Percentiles rank a stretch among this genome's conserved stretches.
Conservation (phyloP, 202 grass and related monocot genomes). For the Hordeum pubiflorum region DNA sequence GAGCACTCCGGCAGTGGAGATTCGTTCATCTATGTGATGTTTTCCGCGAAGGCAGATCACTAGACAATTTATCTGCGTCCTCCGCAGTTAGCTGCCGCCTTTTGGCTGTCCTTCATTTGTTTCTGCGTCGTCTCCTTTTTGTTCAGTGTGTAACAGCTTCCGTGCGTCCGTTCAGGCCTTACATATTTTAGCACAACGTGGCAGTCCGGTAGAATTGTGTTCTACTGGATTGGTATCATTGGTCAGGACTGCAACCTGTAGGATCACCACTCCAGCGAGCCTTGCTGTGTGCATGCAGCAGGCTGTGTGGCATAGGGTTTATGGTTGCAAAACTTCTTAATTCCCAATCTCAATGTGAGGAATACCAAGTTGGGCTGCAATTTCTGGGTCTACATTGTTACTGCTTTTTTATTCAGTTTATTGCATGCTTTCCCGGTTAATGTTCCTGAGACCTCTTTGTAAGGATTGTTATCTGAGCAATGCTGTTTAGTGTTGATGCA, state of each 20-base stretch:
- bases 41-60: background rate
- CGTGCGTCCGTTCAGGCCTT: background rate
- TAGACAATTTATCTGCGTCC: background rate
- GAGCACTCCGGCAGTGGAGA: background rate
- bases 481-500: too few species aligned
- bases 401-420: background rate
- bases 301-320: background rate
- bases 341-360: background rate
- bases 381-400: background rate
- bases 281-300: background rate
- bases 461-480: too few species aligned
- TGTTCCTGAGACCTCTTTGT: background rate
- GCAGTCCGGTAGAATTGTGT: background rate
- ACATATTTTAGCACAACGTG: background rate
- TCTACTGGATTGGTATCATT: background rate
- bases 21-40: background rate
- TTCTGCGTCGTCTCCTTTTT: background rate
- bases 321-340: background rate
- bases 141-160: background rate
- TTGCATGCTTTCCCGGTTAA: background rate
- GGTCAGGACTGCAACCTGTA: background rate
- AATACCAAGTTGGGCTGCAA: background rate
- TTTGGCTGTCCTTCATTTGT: background rate
- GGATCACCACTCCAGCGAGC: background rate
- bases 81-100: background rate